These are phyloP conservation scores for Coemansia sp. DNA, from an alignment of 192 early-diverging fungal genomes.

Conservation along the genomic window DNA sequence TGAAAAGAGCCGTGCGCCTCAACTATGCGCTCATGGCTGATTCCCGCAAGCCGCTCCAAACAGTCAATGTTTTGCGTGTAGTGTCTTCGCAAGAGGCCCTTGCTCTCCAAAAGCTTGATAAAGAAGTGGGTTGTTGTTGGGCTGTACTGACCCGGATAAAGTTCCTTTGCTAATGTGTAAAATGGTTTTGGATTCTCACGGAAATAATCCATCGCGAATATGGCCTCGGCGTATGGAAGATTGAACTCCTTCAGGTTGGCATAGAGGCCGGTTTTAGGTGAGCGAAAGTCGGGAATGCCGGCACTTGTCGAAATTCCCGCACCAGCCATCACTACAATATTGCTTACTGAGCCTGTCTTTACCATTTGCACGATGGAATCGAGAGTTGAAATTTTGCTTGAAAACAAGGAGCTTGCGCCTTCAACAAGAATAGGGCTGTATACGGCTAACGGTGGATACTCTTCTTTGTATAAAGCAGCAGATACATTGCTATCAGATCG, in stretches of 20 bases:
- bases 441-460: constrained; percentile 10
- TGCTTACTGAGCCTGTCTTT: constrained; percentile 21
- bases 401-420: constrained; percentile 20
- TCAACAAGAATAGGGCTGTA: constrained; percentile 17
- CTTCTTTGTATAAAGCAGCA: not conserved
- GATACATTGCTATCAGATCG: constrained; percentile 8
- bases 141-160: constrained; percentile 76
- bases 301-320: constrained; percentile 81
- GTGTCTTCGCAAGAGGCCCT: constrained; percentile 72
- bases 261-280: constrained; percentile 90
- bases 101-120: constrained; percentile 71
- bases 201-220: constrained; percentile 95
- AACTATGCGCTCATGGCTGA: constrained; percentile 69
- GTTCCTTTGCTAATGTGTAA: constrained; percentile 85
- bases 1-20: constrained; percentile 97
- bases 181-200: constrained; percentile 83
- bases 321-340: constrained; percentile 88
- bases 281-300: constrained; percentile 91
- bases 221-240: constrained; percentile 91
- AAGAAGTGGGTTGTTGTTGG: constrained; percentile 92
- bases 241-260: constrained; percentile 87
- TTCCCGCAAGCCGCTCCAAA: constrained; percentile 82
- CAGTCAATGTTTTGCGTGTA: constrained; percentile 99
- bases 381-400: constrained; percentile 15
- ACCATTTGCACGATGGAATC: constrained; percentile 37